Conservation (phyloP, 2,329 filamentous ascomycete species). For the Ceratocystis albifundus region DNA sequence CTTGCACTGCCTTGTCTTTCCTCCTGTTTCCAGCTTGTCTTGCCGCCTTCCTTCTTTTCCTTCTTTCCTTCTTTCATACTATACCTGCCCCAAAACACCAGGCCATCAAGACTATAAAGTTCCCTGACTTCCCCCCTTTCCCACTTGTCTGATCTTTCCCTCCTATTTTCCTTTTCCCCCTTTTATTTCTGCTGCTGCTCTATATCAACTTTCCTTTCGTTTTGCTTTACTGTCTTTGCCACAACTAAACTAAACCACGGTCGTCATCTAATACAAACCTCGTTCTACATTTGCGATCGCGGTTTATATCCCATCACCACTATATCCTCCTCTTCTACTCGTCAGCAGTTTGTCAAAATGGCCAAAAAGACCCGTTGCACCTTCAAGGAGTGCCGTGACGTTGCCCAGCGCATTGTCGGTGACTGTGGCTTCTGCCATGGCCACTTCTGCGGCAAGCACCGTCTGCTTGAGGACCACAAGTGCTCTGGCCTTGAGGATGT, state of each 20-base stretch:
- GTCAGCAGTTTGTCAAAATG: conserved; percentile 34
- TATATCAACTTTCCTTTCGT: not conserved
- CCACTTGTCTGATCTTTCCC: not conserved
- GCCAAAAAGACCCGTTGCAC: conserved; percentile 74
- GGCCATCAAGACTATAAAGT: not conserved
- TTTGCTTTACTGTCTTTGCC: no score
- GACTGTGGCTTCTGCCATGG: conserved; percentile 93
- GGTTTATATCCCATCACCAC: not conserved
- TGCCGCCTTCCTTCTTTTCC: conserved; percentile 5
- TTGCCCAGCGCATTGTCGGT: conserved; percentile 84
- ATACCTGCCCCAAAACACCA: not conserved
- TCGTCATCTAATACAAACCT: no score
- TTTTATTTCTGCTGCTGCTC: not conserved
- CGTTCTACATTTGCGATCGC: not conserved
- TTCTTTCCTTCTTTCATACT: conserved; percentile 6
- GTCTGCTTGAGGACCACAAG: conserved; percentile 86
- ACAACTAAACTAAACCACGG: no score
- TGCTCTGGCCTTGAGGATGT: conserved; percentile 85
- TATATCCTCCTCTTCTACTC: not conserved
- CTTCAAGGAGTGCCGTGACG: conserved; percentile 78
- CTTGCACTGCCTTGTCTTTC: not conserved
- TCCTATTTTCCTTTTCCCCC: conserved; percentile 4
- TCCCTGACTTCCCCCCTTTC: conserved; percentile 5
- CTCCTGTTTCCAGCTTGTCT: conserved; percentile 10
- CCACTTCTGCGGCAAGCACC: conserved; percentile 90